Evolutionary conservation across 2,329 filamentous ascomycete genomes (phyloP).

Genomic region (Botrytis squamosa): DNA sequence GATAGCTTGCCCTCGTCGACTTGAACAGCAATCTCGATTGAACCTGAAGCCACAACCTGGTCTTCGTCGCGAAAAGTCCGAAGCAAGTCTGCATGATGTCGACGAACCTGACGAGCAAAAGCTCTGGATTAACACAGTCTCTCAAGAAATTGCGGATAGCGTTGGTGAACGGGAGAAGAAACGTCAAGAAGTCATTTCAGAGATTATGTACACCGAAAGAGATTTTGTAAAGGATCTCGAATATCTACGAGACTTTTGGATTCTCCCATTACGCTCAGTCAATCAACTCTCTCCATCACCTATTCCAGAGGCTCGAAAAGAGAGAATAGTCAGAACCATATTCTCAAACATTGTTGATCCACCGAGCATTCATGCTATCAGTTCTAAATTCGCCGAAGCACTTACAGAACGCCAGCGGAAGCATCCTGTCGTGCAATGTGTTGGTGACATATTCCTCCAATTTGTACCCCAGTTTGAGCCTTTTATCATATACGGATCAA

Average conservation of each 20-base stretch:
- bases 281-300: slow-evolving; percentile 66
- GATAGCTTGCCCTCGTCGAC: slow-evolving; percentile 87
- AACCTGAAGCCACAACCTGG: slow-evolving; percentile 93
- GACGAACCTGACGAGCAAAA: slow-evolving; percentile 94
- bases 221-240: slow-evolving; percentile 99
- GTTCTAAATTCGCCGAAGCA: slow-evolving; percentile 82
- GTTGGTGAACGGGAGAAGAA: slow-evolving; percentile 93
- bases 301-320: slow-evolving; percentile 81
- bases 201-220: slow-evolving; percentile 97
- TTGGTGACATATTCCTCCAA: slow-evolving; percentile 93
- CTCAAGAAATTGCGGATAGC: slow-evolving; percentile 88
- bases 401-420: slow-evolving; percentile 89
- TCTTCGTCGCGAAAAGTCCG: slow-evolving; percentile 63
- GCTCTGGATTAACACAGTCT: slow-evolving; percentile 98
- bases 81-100: slow-evolving; percentile 77
- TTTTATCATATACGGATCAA: slow-evolving; percentile 94
- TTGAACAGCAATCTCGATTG: slow-evolving; percentile 91
- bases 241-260: slow-evolving; percentile 98
- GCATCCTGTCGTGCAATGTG: slow-evolving; percentile 79
- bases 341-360: slow-evolving; percentile 93
- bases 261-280: slow-evolving; percentile 80
- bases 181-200: slow-evolving; percentile 95
- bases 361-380: slow-evolving; percentile 81
- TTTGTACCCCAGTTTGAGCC: slow-evolving; percentile 91
- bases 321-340: slow-evolving; percentile 89